Conservation (phyloP, 441 rosid species). For the Populus hybrid region DNA sequence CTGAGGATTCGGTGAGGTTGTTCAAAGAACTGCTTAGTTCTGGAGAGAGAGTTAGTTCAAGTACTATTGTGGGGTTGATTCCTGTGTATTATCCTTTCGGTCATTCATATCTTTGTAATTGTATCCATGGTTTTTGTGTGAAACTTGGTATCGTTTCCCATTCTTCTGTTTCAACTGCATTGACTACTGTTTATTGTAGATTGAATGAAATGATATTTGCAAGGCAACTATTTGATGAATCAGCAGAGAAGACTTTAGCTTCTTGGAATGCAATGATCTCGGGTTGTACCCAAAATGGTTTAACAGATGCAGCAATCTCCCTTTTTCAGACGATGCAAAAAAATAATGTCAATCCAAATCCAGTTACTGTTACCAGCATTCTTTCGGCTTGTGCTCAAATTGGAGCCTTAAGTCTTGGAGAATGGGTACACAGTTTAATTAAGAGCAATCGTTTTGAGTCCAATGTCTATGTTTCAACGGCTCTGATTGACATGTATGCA, state of each 20-base stretch:
- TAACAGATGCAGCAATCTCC: constrained; percentile 58
- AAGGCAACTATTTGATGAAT: constrained; percentile 45
- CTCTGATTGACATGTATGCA: constrained; percentile 78
- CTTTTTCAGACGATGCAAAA: constrained; percentile 65
- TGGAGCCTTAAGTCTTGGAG: constrained; percentile 67
- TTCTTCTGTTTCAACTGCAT: constrained; percentile 55
- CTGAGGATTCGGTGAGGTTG: constrained; percentile 41
- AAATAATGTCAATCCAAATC: constrained; percentile 49
- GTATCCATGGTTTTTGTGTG: constrained; percentile 54
- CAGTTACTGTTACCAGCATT: constrained; percentile 61
- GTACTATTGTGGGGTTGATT: constrained; percentile 62
- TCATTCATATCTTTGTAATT: constrained; percentile 42
- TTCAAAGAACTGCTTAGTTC: constrained; percentile 47
- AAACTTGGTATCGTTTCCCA: constrained; percentile 46
- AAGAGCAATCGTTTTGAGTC: constrained; percentile 46
- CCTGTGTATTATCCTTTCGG: constrained; percentile 57
- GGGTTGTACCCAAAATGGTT: constrained; percentile 76
- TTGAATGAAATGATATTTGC: constrained; percentile 59
- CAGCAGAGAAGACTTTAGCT: constrained; percentile 55
- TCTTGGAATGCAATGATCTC: constrained; percentile 88
- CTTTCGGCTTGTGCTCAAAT: constrained; percentile 83
- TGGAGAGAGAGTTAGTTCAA: constrained; percentile 46
- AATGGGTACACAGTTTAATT: constrained; percentile 64
- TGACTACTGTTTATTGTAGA: constrained; percentile 60
- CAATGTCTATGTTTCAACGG: constrained; percentile 67